These are phyloP conservation scores for Pyrenochaeta sp. DNA, from an alignment of 2,329 filamentous ascomycete genomes.

Conservation along the genomic window DNA sequence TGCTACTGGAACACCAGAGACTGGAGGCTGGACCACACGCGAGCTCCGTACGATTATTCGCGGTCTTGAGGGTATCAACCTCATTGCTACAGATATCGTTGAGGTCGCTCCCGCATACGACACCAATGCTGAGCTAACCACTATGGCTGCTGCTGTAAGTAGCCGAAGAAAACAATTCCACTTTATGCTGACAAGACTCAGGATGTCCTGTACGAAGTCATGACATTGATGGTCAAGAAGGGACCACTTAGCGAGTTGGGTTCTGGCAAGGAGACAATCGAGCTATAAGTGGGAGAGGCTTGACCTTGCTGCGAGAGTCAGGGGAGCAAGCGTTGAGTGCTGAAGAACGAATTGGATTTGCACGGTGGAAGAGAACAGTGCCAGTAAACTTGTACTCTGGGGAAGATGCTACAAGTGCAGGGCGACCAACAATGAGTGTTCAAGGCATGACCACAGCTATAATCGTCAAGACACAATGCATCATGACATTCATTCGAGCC, in stretches of 20 bases:
- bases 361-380: too few relatives aligned
- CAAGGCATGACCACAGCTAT: background rate
- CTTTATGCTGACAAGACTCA: conserved; percentile 15
- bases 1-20: conserved; percentile 78
- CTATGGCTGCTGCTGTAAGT: conserved; percentile 72
- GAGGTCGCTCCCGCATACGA: conserved; percentile 78
- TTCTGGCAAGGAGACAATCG: conserved; percentile 34
- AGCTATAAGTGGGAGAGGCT: conserved; percentile 25
- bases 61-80: conserved; percentile 73
- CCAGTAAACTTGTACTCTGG: too few relatives aligned
- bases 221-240: conserved; percentile 84
- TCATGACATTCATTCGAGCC: background rate
- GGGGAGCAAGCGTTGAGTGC: background rate
- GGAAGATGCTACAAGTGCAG: too few relatives aligned
- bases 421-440: too few relatives aligned
- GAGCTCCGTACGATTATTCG: conserved; percentile 76
- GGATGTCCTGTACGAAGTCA: conserved; percentile 77
- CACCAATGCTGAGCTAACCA: conserved; percentile 75
- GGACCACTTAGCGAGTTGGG: conserved; percentile 69
- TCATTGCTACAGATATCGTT: conserved; percentile 76
- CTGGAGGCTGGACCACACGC: conserved; percentile 77
- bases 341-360: too few relatives aligned
- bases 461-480: background rate
- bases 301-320: background rate
- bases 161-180: background rate